Conservation (phyloP, 1,284 basidiomycete species). For the Cryptococcus depauperatus region DNA sequence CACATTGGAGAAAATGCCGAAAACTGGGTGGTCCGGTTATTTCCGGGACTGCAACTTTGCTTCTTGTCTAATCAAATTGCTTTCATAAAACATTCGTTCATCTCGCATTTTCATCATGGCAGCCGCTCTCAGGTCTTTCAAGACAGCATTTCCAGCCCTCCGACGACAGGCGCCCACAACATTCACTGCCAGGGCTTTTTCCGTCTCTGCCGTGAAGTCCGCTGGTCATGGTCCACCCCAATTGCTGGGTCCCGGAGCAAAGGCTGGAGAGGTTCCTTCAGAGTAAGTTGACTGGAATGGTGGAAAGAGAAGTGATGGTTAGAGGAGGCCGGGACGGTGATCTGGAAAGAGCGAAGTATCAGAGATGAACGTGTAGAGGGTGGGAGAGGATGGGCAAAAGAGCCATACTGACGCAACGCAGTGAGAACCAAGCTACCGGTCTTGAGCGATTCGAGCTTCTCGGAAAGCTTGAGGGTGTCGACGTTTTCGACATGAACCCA, state of each 20-base stretch:
- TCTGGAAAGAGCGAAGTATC: no score
- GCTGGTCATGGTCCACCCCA: conserved; percentile 32
- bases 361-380: not conserved
- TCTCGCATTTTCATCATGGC: conserved; percentile 32
- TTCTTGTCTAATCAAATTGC: conserved; percentile 1
- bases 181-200: conserved; percentile 30
- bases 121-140: conserved; percentile 33
- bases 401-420: conserved; percentile 10
- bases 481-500: conserved; percentile 84
- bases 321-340: not conserved
- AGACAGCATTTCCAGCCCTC: conserved; percentile 18
- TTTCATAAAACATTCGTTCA: conserved; percentile 1
- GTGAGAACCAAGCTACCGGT: conserved; percentile 85
- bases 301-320: not conserved
- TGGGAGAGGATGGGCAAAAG: not conserved
- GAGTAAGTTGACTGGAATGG: conserved; percentile 29
- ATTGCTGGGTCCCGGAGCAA: conserved; percentile 36
- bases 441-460: conserved; percentile 90
- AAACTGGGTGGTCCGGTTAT: no score
- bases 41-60: no score
- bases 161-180: conserved; percentile 18
- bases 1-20: no score
- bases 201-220: conserved; percentile 27
- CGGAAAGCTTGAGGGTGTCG: conserved; percentile 77
- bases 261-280: conserved; percentile 41